Conservation (phyloP, 169 alveolate species). For the Eimeria praecox region DNA sequence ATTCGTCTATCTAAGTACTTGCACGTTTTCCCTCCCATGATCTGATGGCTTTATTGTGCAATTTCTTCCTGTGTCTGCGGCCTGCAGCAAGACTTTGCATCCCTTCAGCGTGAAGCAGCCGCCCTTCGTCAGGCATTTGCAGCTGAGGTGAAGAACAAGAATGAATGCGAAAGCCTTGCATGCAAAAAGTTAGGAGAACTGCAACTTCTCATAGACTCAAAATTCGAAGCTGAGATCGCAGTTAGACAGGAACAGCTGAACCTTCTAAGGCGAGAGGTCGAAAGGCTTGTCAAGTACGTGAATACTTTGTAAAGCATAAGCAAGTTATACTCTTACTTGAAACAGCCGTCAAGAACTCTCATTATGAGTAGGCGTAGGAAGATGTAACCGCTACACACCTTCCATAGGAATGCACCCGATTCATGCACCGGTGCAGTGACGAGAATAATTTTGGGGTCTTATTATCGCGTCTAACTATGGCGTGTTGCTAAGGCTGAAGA, state of each 20-base stretch:
- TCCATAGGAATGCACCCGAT: not conserved
- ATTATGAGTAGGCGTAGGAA: not conserved
- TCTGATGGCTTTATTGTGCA: not conserved
- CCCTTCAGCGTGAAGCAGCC: constrained; percentile 58
- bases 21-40: not conserved
- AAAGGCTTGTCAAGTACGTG: constrained; percentile 73
- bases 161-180: constrained; percentile 67
- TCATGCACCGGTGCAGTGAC: not conserved
- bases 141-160: constrained; percentile 53
- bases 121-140: constrained; percentile 77
- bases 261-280: constrained; percentile 75
- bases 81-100: constrained; percentile 75
- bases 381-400: not conserved
- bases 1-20: not conserved
- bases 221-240: constrained; percentile 82
- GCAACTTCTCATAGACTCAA: constrained; percentile 74
- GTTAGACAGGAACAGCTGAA: constrained; percentile 82
- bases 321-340: not conserved
- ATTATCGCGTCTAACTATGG: not conserved
- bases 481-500: constrained; percentile 1
- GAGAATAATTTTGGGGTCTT: not conserved
- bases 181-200: constrained; percentile 78
- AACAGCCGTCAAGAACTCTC: not conserved
- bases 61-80: not conserved
- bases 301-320: not conserved